Percentiles rank a stretch among this genome's conserved stretches.
phyloP scores from a whole-genome alignment of 192 early-diverging fungal genomes.

The Umbelopsis isabellina region DNA sequence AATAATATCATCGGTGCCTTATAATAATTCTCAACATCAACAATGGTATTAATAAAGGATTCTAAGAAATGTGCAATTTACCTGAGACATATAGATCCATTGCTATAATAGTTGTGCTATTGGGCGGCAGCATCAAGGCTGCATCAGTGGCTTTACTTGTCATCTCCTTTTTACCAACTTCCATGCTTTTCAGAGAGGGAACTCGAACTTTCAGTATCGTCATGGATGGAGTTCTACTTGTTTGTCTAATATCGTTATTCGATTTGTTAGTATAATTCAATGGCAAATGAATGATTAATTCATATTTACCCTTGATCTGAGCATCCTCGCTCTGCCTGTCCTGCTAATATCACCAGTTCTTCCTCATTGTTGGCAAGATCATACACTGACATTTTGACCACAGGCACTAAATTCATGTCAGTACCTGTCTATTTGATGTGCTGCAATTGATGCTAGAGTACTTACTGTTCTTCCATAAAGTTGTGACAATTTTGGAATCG shows the following conservation, averaged over 20 bases:
- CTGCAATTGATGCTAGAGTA: not conserved
- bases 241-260: not conserved
- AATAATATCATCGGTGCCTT: too few relatives aligned
- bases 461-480: conserved; percentile 17
- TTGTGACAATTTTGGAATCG: not conserved
- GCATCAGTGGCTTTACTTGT: not conserved
- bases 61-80: not conserved
- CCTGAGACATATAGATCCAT: not conserved
- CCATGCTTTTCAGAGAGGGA: conserved; percentile 3
- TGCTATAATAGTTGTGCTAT: not conserved
- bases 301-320: not conserved
- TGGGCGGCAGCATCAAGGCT: not conserved
- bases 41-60: not conserved
- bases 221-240: not conserved
- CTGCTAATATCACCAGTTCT: not conserved
- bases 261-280: not conserved
- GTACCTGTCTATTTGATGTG: too few relatives aligned
- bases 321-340: not conserved
- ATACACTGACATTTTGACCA: not conserved
- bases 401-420: not conserved
- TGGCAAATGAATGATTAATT: not conserved
- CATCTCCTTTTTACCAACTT: conserved; percentile 2
- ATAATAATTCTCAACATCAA: not conserved
- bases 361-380: not conserved
- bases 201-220: not conserved